Conservation (phyloP, 768 basidiomycete species). For the Dioszegia aurantiaca region DNA sequence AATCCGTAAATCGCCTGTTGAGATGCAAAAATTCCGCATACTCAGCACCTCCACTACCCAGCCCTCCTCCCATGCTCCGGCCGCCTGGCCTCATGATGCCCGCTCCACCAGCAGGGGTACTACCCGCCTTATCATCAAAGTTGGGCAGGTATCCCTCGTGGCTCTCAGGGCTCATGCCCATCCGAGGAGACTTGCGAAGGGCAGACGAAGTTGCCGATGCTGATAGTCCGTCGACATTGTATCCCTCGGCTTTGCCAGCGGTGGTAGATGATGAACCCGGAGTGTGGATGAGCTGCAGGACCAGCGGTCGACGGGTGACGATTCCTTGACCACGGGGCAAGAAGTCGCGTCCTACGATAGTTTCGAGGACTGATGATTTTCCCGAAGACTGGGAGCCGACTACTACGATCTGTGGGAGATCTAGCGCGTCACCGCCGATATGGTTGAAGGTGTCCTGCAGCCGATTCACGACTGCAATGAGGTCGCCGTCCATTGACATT, state of each 20-base stretch:
- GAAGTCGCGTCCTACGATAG: constrained; percentile 79
- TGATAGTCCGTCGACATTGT: constrained; percentile 4
- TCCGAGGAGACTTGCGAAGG: constrained; percentile 24
- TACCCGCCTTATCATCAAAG: constrained; percentile 13
- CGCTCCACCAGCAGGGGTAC: constrained; percentile 32
- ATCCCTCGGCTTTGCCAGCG: constrained; percentile 25
- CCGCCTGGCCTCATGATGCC: constrained; percentile 43
- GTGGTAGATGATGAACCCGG: constrained; percentile 52
- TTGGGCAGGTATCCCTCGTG: constrained; percentile 35
- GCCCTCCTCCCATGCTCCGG: constrained; percentile 24
- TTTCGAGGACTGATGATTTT: constrained; percentile 81
- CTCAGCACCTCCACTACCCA: constrained; percentile 58
- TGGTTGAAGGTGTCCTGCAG: constrained; percentile 62
- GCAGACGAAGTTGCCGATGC: constrained; percentile 4
- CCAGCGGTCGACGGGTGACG: constrained; percentile 90
- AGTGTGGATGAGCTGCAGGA: constrained; percentile 92
- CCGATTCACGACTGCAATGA: constrained; percentile 91
- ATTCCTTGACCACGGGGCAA: constrained; percentile 73
- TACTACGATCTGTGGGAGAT: constrained; percentile 56
- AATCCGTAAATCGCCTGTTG: constrained; percentile 96
- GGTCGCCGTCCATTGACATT: constrained; percentile 79
- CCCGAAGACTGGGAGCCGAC: constrained; percentile 94
- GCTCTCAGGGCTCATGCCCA: constrained; percentile 15
- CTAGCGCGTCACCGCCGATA: constrained; percentile 54
- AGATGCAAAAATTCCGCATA: constrained; percentile 97